Evolutionary conservation across 345 rosid genomes (phyloP).

Genomic region (Rhodomyrtus tomentosa): DNA sequence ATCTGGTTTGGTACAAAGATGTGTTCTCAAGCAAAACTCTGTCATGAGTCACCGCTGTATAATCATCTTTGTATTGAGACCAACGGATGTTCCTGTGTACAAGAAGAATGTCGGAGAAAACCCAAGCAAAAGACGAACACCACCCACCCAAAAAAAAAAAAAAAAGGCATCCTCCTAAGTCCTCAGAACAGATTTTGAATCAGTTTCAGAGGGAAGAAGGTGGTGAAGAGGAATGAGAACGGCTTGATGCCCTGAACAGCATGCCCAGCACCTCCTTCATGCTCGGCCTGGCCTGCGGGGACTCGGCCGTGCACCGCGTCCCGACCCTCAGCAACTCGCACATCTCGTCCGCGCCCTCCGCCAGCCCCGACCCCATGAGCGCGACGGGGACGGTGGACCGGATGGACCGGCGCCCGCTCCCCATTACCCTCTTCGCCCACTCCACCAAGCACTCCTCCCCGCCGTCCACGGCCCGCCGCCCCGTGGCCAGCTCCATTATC

Average conservation of each 20-base stretch:
- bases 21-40: too few species aligned
- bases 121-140: too few species aligned
- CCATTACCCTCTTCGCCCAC: constrained; percentile 66
- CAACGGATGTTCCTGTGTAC: background rate
- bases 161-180: too few species aligned
- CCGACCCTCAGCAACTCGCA: constrained; percentile 51
- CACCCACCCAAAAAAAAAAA: too few species aligned
- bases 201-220: constrained; percentile 2
- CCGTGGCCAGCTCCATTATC: constrained; percentile 81
- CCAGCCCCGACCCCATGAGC: constrained; percentile 53
- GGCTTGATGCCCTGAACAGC: constrained; percentile 37
- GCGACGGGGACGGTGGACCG: constrained; percentile 28
- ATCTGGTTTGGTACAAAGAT: too few species aligned
- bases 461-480: constrained; percentile 79
- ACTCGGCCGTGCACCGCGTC: constrained; percentile 58
- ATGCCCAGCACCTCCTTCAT: constrained; percentile 73
- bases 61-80: too few species aligned
- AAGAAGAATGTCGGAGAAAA: background rate
- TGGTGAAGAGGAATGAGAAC: constrained; percentile 21
- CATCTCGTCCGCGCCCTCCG: constrained; percentile 57
- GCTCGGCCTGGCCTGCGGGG: constrained; percentile 79
- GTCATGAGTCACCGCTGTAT: too few species aligned
- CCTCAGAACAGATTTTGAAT: background rate
- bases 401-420: constrained; percentile 13
- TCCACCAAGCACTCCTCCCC: constrained; percentile 91